Percentiles rank a stretch among this genome's conserved stretches.
phyloP scores from a whole-genome alignment of 2,329 filamentous ascomycete genomes.

The Thermomyces lanuginosus region DNA sequence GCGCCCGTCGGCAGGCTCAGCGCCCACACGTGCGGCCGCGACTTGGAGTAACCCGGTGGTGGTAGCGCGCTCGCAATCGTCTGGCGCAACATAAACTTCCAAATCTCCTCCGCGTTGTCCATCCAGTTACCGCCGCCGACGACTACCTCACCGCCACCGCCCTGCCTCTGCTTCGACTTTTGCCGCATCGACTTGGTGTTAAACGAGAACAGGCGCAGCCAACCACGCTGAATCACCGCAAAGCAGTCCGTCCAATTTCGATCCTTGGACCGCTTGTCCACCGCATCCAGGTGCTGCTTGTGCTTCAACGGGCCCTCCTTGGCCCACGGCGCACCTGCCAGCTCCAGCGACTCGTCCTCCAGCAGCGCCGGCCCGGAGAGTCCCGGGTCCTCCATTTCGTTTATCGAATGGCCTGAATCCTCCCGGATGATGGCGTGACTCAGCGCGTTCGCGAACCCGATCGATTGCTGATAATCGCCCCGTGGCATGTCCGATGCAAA shows the following conservation, averaged over 20 bases:
- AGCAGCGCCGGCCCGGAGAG: conserved; percentile 51
- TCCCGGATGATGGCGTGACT: conserved; percentile 95
- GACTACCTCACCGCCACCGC: conserved; percentile 46
- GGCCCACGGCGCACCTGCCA: conserved; percentile 90
- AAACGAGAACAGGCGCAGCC: conserved; percentile 88
- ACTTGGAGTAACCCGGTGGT: conserved; percentile 80
- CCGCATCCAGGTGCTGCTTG: conserved; percentile 83
- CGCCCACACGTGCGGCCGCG: conserved; percentile 83
- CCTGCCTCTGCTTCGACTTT: conserved; percentile 41
- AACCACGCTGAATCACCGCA: conserved; percentile 87
- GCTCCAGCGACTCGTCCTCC: conserved; percentile 81
- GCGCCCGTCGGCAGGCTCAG: conserved; percentile 81
- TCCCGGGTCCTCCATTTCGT: conserved; percentile 43
- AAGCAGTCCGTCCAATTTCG: conserved; percentile 91
- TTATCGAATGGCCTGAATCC: conserved; percentile 37
- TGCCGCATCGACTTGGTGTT: conserved; percentile 52
- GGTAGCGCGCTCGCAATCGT: conserved; percentile 83
- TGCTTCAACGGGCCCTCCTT: conserved; percentile 94
- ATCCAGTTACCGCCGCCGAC: conserved; percentile 98
- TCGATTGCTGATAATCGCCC: conserved; percentile 83
- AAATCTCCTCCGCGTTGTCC: conserved; percentile 81
- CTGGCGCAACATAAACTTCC: conserved; percentile 74
- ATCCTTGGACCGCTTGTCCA: conserved; percentile 85
- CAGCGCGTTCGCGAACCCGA: conserved; percentile 91
- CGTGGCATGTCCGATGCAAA: conserved; percentile 60